phyloP scores from a whole-genome alignment of 257 asterid genomes.

The Przewalskia tangutica region DNA sequence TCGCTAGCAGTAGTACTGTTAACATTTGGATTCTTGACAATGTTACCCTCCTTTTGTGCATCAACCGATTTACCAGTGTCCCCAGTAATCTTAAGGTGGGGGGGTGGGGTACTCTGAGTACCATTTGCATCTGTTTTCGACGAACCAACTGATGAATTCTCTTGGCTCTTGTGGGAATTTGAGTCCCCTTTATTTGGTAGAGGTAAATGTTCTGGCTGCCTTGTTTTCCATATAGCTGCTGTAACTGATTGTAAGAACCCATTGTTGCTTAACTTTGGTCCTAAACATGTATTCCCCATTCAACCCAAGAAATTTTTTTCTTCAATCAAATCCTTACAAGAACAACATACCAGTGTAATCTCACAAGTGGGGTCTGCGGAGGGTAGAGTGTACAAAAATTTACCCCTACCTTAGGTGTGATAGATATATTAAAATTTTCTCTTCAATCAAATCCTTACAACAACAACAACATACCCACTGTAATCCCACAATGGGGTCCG shows the following conservation, averaged over 20 bases:
- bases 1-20: neutral
- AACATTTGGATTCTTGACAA: neutral
- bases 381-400: no score
- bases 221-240: constrained; percentile 49
- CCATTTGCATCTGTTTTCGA: constrained; percentile 15
- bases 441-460: neutral
- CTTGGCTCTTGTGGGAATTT: constrained; percentile 15
- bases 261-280: constrained; percentile 59
- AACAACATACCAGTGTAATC: no score
- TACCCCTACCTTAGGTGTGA: no score
- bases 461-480: no score
- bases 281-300: constrained; percentile 70
- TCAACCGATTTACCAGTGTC: constrained; percentile 6
- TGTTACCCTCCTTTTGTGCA: constrained; percentile 7
- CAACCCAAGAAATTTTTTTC: constrained; percentile 5
- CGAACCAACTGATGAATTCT: constrained; percentile 1
- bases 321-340: neutral
- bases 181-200: constrained; percentile 29
- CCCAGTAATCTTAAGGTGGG: constrained; percentile 25
- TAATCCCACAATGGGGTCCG: no score
- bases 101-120: constrained; percentile 34
- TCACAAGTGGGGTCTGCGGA: no score
- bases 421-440: no score
- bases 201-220: constrained; percentile 36
- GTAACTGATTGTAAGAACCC: constrained; percentile 73